These are phyloP conservation scores for Bipolaris cookei DNA, from an alignment of 2,329 filamentous ascomycete genomes.

Conservation along the genomic window DNA sequence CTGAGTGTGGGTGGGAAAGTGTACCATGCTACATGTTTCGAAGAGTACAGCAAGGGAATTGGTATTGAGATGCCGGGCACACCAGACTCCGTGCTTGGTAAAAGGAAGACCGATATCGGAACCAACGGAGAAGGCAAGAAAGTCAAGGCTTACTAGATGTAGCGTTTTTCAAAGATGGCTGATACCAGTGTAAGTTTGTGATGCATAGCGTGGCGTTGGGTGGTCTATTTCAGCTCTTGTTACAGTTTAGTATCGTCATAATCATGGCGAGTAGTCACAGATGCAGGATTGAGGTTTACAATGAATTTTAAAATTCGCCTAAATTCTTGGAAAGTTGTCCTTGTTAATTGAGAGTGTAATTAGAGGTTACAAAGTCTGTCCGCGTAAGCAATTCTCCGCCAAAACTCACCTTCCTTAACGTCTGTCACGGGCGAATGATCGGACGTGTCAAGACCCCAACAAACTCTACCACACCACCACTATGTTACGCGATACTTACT, in stretches of 20 bases:
- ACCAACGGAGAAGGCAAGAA: conserved; percentile 41
- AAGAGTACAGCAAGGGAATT: conserved; percentile 61
- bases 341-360: neutral
- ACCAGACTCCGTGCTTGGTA: conserved; percentile 47
- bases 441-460: too few relatives aligned
- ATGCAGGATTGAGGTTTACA: too few relatives aligned
- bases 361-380: too few relatives aligned
- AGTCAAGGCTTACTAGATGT: conserved; percentile 29
- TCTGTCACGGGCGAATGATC: too few relatives aligned
- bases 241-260: neutral
- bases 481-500: too few relatives aligned
- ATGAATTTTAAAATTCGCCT: too few relatives aligned
- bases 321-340: neutral
- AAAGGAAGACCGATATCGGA: conserved; percentile 43
- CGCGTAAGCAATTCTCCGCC: too few relatives aligned
- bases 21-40: conserved; percentile 89
- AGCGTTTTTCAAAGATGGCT: neutral
- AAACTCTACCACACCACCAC: too few relatives aligned
- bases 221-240: neutral
- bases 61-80: conserved; percentile 43
- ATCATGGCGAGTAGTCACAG: neutral
- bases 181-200: conserved; percentile 1
- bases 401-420: too few relatives aligned
- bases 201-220: conserved; percentile 25
- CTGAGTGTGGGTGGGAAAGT: conserved; percentile 77